These are phyloP conservation scores for Avicennia marina DNA, from an alignment of 257 asterid species.

Conservation along the genomic window DNA sequence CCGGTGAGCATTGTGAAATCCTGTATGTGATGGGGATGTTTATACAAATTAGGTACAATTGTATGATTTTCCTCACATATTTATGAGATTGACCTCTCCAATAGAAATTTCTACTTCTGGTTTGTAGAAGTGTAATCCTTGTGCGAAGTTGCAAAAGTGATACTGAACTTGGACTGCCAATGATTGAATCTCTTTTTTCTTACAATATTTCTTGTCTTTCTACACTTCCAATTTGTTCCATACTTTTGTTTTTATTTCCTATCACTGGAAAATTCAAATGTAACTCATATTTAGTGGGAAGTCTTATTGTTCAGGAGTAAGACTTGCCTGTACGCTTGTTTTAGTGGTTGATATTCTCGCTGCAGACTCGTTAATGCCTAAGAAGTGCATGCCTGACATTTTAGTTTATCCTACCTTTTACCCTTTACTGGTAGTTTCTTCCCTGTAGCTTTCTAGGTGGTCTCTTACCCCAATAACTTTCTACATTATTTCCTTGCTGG, in stretches of 20 bases:
- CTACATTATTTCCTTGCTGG: too few relatives aligned
- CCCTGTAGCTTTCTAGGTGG: too few relatives aligned
- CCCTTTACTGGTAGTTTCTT: conserved; percentile 6
- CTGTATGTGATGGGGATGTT: neutral
- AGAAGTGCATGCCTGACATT: conserved; percentile 6
- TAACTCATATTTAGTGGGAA: neutral
- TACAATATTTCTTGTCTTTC: too few relatives aligned
- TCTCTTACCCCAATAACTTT: too few relatives aligned
- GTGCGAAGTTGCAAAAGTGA: too few relatives aligned
- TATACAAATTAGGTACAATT: neutral
- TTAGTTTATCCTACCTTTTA: conserved; percentile 5
- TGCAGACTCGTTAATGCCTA: neutral
- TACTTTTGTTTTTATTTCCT: too few relatives aligned
- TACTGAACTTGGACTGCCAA: too few relatives aligned
- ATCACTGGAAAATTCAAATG: neutral
- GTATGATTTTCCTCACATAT: neutral
- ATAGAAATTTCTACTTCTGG: neutral
- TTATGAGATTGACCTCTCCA: neutral
- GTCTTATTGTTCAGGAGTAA: neutral
- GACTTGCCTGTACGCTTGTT: neutral
- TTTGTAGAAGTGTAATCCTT: neutral
- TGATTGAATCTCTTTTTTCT: too few relatives aligned
- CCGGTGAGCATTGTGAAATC: neutral
- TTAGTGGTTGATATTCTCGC: neutral
- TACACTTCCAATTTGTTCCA: neutral